Evolutionary conservation across 208 protist species (phyloP).

Genomic region (Acanthamoeba sp.): DNA sequence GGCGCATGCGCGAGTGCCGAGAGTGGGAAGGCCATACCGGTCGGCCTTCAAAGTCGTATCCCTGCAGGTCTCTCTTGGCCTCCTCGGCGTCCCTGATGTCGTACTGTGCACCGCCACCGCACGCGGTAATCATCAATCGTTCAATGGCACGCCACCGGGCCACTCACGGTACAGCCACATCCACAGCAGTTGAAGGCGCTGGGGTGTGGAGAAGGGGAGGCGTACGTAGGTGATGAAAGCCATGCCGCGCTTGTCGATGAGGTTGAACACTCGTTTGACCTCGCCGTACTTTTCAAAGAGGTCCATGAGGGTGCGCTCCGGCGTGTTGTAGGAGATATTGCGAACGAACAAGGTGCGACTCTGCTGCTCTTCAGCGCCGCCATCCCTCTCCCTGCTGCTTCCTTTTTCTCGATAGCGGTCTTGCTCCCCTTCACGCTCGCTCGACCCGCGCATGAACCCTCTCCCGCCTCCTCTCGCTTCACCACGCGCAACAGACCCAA

Average conservation of each 20-base stretch:
- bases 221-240: constrained; percentile 29
- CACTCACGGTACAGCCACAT: no score
- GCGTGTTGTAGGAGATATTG: neutral
- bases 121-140: neutral
- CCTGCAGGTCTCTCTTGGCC: constrained; percentile 26
- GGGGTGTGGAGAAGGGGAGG: neutral
- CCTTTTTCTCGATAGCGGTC: neutral
- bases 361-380: neutral
- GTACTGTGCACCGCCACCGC: neutral
- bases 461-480: neutral
- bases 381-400: neutral
- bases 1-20: neutral
- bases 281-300: constrained; percentile 15
- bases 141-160: no score
- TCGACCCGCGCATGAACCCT: neutral
- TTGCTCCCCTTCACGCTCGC: neutral
- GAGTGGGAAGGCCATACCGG: neutral
- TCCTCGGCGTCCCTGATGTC: constrained; percentile 22
- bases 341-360: neutral
- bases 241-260: constrained; percentile 55
- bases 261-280: constrained; percentile 21
- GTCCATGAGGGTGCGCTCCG: neutral
- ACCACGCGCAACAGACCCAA: neutral
- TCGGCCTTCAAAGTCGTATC: constrained; percentile 2
- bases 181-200: no score